Evolutionary conservation across 345 rosid genomes (phyloP), one percentile per base, ranked within the genome.

Genomic region (Angophora floribunda): DNA sequence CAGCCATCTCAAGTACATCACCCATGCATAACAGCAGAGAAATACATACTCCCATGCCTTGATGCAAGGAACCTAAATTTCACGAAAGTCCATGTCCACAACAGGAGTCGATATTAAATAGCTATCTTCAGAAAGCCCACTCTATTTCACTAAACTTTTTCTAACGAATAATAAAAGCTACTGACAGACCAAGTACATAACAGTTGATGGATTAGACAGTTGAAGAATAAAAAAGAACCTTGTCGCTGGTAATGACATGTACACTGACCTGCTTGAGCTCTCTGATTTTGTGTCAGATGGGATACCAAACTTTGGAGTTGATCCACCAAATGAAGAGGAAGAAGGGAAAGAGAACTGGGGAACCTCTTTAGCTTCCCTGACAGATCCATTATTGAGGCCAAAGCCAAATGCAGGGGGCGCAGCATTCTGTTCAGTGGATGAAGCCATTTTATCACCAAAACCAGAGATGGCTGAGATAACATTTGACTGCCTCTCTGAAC

Each of bases 251-350:
- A 85, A 85, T 85, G 86, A 85, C 11, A 47, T 5, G 85, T 63
- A 30, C 36, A 86, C 95, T 85, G 28, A 95, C 97, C 97, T 93
- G 92, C 88, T 88, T 87, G 91, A 86, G 70, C 86, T 93, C 63
- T 88, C 93, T 82, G 92, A 87, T 70, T 87, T 89, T 55, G 90
- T 26, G 55, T 87, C 82, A 41, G 82, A 89, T 65, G 90, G 87
- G 79, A 86, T 61, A 85, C 85, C 88, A 87, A 70, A 86, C 36
- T 89, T 93, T 30, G 70, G 36, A 87, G 86, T 86, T 30, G 91
- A 80, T 85, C 87, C 94, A 92, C 51, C 86, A 87, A 86, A 88
- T 75, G 82, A 41, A 50, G 90, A 53, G 32, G 78, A 21, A 50
- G 90, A 53, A 52, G 65, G 44, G 41, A 86, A 79, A 30, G 86